These are phyloP conservation scores for Cymodocea nodosa DNA, from an alignment of 116 monocot genomes.

Conservation along the genomic window DNA sequence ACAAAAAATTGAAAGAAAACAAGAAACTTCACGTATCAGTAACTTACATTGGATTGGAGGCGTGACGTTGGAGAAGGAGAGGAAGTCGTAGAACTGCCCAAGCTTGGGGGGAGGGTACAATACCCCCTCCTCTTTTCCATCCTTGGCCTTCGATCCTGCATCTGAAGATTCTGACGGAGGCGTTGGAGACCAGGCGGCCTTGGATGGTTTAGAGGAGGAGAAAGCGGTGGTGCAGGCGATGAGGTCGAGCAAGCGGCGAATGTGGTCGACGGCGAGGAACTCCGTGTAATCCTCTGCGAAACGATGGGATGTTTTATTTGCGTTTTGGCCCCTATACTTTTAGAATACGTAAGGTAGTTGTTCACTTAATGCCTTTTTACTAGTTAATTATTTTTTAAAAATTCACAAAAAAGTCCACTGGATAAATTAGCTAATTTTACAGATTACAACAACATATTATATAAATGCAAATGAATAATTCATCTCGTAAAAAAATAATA, in stretches of 20 bases:
- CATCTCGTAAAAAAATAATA: too few species aligned
- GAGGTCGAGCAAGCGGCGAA: constrained; percentile 89
- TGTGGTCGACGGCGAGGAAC: constrained; percentile 69
- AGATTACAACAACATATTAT: too few species aligned
- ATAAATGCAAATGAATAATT: too few species aligned
- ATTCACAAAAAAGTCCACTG: too few species aligned
- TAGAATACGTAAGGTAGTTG: too few species aligned
- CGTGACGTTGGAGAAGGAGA: constrained; percentile 72
- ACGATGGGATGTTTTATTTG: neutral
- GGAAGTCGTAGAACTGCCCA: constrained; percentile 93
- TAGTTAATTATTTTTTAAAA: too few species aligned
- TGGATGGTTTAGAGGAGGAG: constrained; percentile 22
- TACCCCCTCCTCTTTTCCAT: constrained; percentile 18
- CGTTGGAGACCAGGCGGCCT: neutral
- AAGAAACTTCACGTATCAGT: neutral
- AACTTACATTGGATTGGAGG: constrained; percentile 70
- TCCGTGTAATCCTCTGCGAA: constrained; percentile 78
- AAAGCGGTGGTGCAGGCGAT: constrained; percentile 82
- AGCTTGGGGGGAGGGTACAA: constrained; percentile 85
- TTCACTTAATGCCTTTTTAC: too few species aligned
- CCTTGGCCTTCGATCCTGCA: neutral
- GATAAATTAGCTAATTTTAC: too few species aligned
- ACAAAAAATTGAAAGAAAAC: neutral
- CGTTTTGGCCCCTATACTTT: neutral
- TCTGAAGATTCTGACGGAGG: neutral